Percentiles rank a stretch among this genome's conserved stretches.
Evolutionary conservation across 371 early-diverging fungal genomes (phyloP).

Genomic region (Nematocida sp.): DNA sequence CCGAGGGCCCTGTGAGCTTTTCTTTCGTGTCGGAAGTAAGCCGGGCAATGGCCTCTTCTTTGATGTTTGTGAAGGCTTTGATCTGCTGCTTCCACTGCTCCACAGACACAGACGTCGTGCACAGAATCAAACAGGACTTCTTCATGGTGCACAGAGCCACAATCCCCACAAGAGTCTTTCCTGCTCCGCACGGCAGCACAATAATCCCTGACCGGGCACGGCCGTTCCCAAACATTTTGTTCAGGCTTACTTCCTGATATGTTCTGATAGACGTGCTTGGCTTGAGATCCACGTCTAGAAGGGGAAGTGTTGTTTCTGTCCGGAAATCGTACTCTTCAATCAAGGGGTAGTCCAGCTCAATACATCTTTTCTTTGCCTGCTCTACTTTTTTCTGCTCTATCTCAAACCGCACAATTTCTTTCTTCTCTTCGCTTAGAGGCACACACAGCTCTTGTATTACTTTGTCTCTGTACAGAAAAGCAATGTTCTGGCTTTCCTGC

Average conservation of each 20-base stretch:
- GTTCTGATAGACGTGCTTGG: slow-evolving; percentile 86
- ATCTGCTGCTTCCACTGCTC: slow-evolving; percentile 97
- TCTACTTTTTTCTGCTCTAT: slow-evolving; percentile 71
- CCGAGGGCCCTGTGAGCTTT: slow-evolving; percentile 63
- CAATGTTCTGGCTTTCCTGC: slow-evolving; percentile 74
- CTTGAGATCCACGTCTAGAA: slow-evolving; percentile 84
- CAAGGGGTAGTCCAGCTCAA: slow-evolving; percentile 86
- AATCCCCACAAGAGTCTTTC: slow-evolving; percentile 97
- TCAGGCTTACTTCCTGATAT: slow-evolving; percentile 93
- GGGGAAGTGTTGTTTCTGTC: slow-evolving; percentile 75
- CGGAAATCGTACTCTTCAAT: slow-evolving; percentile 97
- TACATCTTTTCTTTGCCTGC: slow-evolving; percentile 79
- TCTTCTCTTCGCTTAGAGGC: slow-evolving; percentile 22
- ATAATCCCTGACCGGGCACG: slow-evolving; percentile 96
- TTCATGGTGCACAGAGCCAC: slow-evolving; percentile 96
- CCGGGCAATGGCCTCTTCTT: slow-evolving; percentile 78
- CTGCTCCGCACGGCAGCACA: slow-evolving; percentile 95
- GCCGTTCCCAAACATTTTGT: slow-evolving; percentile 97
- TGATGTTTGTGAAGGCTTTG: slow-evolving; percentile 81
- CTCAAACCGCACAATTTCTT: slow-evolving; percentile 73
- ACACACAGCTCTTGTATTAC: slow-evolving; percentile 66
- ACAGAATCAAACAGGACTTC: slow-evolving; percentile 85
- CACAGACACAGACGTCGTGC: slow-evolving; percentile 89
- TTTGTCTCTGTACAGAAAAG: slow-evolving; percentile 73
- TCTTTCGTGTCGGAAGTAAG: slow-evolving; percentile 93